Percentiles rank a stretch among this genome's conserved stretches.
These are phyloP conservation scores for Botryotinia calthae DNA, from an alignment of 2,329 filamentous ascomycete species.

Conservation along the genomic window DNA sequence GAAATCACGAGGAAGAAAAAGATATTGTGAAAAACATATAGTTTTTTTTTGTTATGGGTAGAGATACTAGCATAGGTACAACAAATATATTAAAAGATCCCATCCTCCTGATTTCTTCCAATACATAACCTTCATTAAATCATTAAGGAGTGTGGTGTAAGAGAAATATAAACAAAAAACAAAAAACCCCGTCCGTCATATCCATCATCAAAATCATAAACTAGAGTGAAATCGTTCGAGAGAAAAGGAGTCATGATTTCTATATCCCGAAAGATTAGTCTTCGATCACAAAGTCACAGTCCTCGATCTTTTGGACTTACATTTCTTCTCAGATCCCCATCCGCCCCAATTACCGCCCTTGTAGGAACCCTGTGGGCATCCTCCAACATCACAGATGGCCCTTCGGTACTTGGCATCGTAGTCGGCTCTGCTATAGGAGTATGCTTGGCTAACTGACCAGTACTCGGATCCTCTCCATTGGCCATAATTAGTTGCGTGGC, in stretches of 20 bases:
- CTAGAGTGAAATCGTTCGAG: background rate
- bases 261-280: background rate
- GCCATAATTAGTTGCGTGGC: constrained; percentile 32
- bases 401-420: background rate
- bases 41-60: background rate
- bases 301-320: background rate
- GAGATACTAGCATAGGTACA: background rate
- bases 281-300: background rate
- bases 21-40: background rate
- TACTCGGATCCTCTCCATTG: constrained; percentile 24
- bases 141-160: background rate
- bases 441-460: constrained; percentile 15
- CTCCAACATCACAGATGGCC: constrained; percentile 3
- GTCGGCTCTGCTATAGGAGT: background rate
- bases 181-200: background rate
- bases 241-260: background rate
- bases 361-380: background rate
- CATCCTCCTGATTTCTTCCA: background rate
- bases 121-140: background rate
- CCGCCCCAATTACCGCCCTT: constrained; percentile 8
- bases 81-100: background rate
- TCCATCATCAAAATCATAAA: background rate
- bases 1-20: background rate
- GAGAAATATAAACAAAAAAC: background rate
- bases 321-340: constrained; percentile 3